A percentile compares a stretch with the other conserved stretches of the same genome.
phyloP scores from a whole-genome alignment of 164 flowering plant species.

The Stephania japonica region DNA sequence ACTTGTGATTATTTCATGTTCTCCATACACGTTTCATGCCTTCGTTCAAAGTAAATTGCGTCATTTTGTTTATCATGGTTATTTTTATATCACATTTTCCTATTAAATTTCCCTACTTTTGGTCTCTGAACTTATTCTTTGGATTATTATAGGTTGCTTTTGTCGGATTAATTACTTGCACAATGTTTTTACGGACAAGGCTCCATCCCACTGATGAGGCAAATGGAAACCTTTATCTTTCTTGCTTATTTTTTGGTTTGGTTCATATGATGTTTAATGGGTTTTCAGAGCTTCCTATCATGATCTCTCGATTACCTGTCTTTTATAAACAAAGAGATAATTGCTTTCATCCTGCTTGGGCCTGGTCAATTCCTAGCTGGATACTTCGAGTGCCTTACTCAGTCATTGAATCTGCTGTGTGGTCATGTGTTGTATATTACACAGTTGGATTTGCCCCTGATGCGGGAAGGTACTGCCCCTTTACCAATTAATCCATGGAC shows the following conservation, averaged over 20 bases:
- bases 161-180: constrained; percentile 71
- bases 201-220: constrained; percentile 60
- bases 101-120: background rate
- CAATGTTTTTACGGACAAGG: constrained; percentile 65
- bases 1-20: background rate
- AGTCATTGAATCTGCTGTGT: constrained; percentile 61
- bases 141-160: constrained; percentile 59
- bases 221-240: constrained; percentile 62
- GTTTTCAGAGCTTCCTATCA: constrained; percentile 74
- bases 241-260: constrained; percentile 69
- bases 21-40: background rate
- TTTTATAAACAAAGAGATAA: constrained; percentile 89
- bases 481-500: background rate
- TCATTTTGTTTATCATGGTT: background rate
- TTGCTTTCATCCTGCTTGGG: constrained; percentile 87
- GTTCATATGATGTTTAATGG: constrained; percentile 94
- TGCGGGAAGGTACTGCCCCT: constrained; percentile 56
- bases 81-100: background rate
- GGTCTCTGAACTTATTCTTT: background rate
- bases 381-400: constrained; percentile 85
- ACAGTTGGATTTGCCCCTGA: constrained; percentile 75
- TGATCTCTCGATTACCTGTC: constrained; percentile 75
- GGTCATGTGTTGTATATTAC: constrained; percentile 76
- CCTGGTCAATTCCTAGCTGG: constrained; percentile 70
- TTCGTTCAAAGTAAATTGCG: background rate